Evolutionary conservation across 495 filamentous ascomycete species (phyloP), one percentile per base, ranked within the genome.

Genomic region (Acidiella bohemica): DNA sequence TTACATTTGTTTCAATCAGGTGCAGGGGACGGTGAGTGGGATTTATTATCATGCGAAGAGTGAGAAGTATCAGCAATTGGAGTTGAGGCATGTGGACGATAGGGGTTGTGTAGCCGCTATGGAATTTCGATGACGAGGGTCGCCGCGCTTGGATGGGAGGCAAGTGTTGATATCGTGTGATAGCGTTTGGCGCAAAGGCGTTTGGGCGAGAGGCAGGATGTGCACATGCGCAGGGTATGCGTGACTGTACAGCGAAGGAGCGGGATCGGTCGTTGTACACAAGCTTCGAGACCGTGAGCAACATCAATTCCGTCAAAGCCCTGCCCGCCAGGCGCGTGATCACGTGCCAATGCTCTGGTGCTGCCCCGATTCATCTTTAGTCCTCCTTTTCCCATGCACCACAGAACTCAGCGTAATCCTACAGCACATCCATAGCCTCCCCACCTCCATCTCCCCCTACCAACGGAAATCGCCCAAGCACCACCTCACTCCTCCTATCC

Each of bases 41-140:
- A 93, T 94, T 35, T 99, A 99, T 60, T 99, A 93, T 59, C 92
- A 99, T 63, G 80, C 85, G 21, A 93, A 85, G 67, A 96, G 85
- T 58, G 87, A 96, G 61, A 92, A 84, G 54, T 92, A 84, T 57
- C 92, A 99, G 64, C 83, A 93, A 58, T 67, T 99, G 42, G 83
- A 93, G 56, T 68, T 99, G 46, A 78, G 78, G 53, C 84, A 93
- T 63, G 80, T 94, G 25, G 67, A 77, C 27, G 83, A 94, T 55
- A 71, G 61, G 58, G 87, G 88, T 43, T 93, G 83, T 61, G 81
- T 80, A 54, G 77, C 78, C 54, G 83, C 85, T 47, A 72, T 93
- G 62, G 92, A 99, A 61, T 96, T 96, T 65, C 77, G 88, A 62
- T 99, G 40, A 53, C 20, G 11, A 21, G n/a, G n/a, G n/a, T n/a